Base-by-base conservation (phyloP, 306 rosid species). In the Parietaria judaica region DNA sequence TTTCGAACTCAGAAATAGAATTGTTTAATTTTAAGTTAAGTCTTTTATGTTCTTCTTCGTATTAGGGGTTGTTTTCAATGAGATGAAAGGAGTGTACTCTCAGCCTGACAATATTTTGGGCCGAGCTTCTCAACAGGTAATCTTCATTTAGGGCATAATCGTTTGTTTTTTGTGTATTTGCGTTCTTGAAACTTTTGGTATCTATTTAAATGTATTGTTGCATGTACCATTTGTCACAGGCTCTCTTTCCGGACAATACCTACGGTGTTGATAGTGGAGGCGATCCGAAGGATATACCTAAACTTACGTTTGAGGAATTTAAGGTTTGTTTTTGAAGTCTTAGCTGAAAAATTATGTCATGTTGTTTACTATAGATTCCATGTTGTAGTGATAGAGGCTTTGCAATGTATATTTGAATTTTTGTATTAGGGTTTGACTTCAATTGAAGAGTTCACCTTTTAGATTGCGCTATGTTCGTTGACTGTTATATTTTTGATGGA, bases 261-360 rank as follows among this genome's bases (percentile, higher is more conserved):
- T 92, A 86, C 63, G 97, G 95, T 44, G 97, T 92, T 70, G 99
- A 92, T 73, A 88, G 99, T 11, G 99, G 99, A 71, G 99, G 99
- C 14, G 99, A 92, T 75, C 99, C 99, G 37, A 78, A 39, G 61
- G 89, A 79, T 73, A 92, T 92, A 77, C 99, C 99, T 53, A 88
- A 81, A 57, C 85, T 92, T 77, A 82, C 90, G 55, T 92, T 74
- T 67, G 89, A 88, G 66, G 87, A 86, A 70, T 92, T 92, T 73
- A 86, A 88, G 99, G 99, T 92, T 64, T 71, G 83, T 70, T 23
- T 23, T 23, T 23, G 50, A 46, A 46, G 13, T 7, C 13, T 13
- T 1, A 8, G 50, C 3, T 8, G 1, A 2, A 46, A 46, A 46
- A 1, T 3, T 50, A 23, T 23, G 31, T 23, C 31, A 23, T 23